phyloP scores from a whole-genome alignment of 2,329 filamentous ascomycete genomes.

The Hyphodiscus sp. region DNA sequence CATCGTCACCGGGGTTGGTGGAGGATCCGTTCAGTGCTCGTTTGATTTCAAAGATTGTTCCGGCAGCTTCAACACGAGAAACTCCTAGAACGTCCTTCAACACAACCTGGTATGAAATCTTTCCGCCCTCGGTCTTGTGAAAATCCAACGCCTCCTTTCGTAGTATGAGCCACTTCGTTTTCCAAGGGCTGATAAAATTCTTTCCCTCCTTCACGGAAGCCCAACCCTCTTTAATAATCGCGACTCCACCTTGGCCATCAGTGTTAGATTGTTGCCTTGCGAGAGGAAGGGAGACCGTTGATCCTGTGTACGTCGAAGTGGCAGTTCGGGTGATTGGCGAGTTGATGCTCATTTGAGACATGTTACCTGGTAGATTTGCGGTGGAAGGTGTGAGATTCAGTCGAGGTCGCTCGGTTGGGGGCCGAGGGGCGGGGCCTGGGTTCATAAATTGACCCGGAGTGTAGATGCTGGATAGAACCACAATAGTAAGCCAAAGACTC shows the following conservation, averaged over 20 bases:
- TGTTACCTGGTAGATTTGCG: conserved; percentile 65
- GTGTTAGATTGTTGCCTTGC: conserved; percentile 49
- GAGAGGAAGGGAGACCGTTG: conserved; percentile 67
- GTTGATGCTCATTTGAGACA: conserved; percentile 68
- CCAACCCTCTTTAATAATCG: conserved; percentile 75
- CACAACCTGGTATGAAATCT: conserved; percentile 77
- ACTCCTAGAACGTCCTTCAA: conserved; percentile 87
- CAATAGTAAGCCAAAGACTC: background rate
- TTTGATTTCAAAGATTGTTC: conserved; percentile 91
- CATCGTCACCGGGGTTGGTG: conserved; percentile 63
- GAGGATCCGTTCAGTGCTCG: conserved; percentile 62
- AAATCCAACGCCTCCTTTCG: conserved; percentile 93
- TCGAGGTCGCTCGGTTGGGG: conserved; percentile 76
- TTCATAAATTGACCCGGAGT: conserved; percentile 80
- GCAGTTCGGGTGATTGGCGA: conserved; percentile 62
- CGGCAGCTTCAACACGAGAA: conserved; percentile 82
- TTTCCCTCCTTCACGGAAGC: conserved; percentile 86
- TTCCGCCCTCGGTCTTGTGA: conserved; percentile 83
- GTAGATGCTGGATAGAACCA: conserved; percentile 42
- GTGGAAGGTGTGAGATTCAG: conserved; percentile 72
- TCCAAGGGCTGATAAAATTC: conserved; percentile 79
- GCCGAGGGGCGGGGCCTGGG: conserved; percentile 86
- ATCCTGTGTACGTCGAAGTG: conserved; percentile 62
- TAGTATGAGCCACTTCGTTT: conserved; percentile 84
- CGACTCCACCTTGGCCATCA: conserved; percentile 60